Evolutionary conservation across 192 early-diverging fungal genomes (phyloP).

Genomic region (Podila minutissima): DNA sequence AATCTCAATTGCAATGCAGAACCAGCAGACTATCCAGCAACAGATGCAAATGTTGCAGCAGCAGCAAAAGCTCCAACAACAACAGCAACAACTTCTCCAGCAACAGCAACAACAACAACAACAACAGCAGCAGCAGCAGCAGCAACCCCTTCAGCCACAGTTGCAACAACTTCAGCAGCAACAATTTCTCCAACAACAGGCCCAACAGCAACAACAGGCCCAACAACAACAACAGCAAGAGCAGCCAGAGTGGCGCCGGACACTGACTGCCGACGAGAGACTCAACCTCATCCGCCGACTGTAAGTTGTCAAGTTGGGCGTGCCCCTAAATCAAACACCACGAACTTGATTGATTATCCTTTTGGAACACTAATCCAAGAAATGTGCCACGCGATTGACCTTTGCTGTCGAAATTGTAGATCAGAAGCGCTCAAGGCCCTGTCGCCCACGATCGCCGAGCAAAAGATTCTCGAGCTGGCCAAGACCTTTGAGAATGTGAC

Average conservation of each 20-base stretch:
- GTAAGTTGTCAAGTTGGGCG: slow-evolving; percentile 4
- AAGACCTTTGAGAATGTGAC: slow-evolving; percentile 50
- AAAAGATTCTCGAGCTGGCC: slow-evolving; percentile 40
- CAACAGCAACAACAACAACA: slow-evolving; percentile 5
- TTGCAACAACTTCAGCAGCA: slow-evolving; percentile 23
- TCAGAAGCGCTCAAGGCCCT: slow-evolving; percentile 30
- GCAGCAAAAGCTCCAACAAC: slow-evolving; percentile 11
- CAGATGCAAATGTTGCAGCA: slow-evolving; percentile 1
- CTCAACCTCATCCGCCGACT: slow-evolving; percentile 26
- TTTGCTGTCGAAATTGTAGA: slow-evolving; percentile 6
- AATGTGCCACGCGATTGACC: background rate
- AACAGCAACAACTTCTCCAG: slow-evolving; percentile 9
- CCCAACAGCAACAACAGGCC: slow-evolving; percentile 2
- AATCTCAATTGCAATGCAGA: slow-evolving; percentile 1
- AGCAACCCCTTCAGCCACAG: slow-evolving; percentile 1
- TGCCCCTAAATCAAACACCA: background rate
- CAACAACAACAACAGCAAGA: slow-evolving; percentile 25
- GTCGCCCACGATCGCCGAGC: slow-evolving; percentile 33
- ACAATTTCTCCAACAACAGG: slow-evolving; percentile 6
- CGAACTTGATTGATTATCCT: background rate
- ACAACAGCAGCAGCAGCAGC: background rate
- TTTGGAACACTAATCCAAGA: background rate
- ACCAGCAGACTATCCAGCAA: slow-evolving; percentile 3
- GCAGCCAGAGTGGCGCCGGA: slow-evolving; percentile 10
- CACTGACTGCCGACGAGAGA: slow-evolving; percentile 22